These are phyloP conservation scores for Rhodotorula sp. DNA, from an alignment of 1,284 basidiomycete species.

Conservation along the genomic window DNA sequence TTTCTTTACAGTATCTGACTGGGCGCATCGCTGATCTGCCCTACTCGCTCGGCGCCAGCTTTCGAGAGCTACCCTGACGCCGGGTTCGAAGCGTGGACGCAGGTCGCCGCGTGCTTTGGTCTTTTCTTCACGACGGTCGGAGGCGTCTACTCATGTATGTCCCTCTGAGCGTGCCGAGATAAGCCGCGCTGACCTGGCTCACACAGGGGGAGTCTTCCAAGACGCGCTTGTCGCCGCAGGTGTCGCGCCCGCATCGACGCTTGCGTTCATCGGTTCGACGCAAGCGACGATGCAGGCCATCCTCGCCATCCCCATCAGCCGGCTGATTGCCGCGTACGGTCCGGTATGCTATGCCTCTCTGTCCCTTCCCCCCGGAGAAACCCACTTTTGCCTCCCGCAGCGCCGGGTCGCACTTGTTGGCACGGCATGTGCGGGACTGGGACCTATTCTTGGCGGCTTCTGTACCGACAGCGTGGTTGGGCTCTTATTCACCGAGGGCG, in stretches of 20 bases:
- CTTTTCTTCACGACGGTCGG: conserved; percentile 31
- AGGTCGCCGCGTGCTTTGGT: conserved; percentile 10
- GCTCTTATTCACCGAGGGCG: conserved; percentile 19
- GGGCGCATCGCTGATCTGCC: too few relatives aligned
- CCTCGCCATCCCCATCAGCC: conserved; percentile 24
- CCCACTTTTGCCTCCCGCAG: neutral
- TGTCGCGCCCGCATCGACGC: conserved; percentile 9
- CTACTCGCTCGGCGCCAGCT: neutral
- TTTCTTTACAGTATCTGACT: too few relatives aligned
- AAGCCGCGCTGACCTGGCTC: too few relatives aligned
- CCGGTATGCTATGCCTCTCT: conserved; percentile 12
- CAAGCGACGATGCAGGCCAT: conserved; percentile 23
- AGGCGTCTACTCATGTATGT: conserved; percentile 17
- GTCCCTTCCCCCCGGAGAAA: too few relatives aligned
- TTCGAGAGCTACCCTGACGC: conserved; percentile 38
- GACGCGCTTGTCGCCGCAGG: conserved; percentile 16
- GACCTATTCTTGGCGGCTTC: conserved; percentile 29
- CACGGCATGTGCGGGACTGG: neutral
- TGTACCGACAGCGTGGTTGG: conserved; percentile 14
- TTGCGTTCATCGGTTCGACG: conserved; percentile 24
- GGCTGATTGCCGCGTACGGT: conserved; percentile 24
- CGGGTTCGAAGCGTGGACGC: conserved; percentile 14
- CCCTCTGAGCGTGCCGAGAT: too few relatives aligned
- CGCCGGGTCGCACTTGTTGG: conserved; percentile 20
- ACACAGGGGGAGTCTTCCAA: conserved; percentile 31